Conservation (phyloP, 1,139 yeast genomes). For the Kodamaea sp. region DNA sequence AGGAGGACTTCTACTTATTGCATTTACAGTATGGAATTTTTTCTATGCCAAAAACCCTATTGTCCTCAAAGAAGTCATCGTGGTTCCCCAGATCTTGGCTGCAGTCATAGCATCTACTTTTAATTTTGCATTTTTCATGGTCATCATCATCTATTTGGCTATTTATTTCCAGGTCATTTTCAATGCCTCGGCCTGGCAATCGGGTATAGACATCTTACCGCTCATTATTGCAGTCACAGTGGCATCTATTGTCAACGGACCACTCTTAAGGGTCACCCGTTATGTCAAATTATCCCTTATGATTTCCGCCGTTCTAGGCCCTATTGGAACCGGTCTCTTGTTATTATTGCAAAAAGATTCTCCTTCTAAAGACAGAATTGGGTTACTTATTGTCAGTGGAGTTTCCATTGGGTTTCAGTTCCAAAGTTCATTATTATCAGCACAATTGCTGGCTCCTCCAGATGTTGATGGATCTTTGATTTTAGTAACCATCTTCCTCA, state of each 20-base stretch:
- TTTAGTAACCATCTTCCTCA: constrained; percentile 35
- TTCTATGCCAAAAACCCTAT: constrained; percentile 45
- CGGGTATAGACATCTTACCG: constrained; percentile 43
- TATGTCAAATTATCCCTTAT: constrained; percentile 34
- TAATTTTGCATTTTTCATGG: constrained; percentile 12
- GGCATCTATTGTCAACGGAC: constrained; percentile 30
- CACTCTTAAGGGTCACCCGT: constrained; percentile 29
- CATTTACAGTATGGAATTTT: constrained; percentile 53
- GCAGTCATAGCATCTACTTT: constrained; percentile 34
- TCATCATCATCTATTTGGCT: constrained; percentile 12
- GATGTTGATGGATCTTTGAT: constrained; percentile 38
- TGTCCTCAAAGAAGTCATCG: constrained; percentile 44
- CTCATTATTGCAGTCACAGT: constrained; percentile 36
- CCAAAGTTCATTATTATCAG: constrained; percentile 30
- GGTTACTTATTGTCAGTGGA: constrained; percentile 36
- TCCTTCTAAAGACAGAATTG: constrained; percentile 29
- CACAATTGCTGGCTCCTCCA: constrained; percentile 37
- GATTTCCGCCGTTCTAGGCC: constrained; percentile 26
- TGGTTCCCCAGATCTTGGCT: constrained; percentile 35
- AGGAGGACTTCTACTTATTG: constrained; percentile 48
- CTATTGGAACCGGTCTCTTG: constrained; percentile 38
- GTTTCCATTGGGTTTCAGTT: constrained; percentile 30
- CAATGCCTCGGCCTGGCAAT: constrained; percentile 33
- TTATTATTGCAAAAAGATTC: constrained; percentile 34
- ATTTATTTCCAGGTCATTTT: constrained; percentile 42